Percentiles rank a stretch among this genome's conserved stretches.
These are phyloP conservation scores for Zelopaecilomyces penicillatus DNA, from an alignment of 2,329 filamentous ascomycete species.

Conservation along the genomic window DNA sequence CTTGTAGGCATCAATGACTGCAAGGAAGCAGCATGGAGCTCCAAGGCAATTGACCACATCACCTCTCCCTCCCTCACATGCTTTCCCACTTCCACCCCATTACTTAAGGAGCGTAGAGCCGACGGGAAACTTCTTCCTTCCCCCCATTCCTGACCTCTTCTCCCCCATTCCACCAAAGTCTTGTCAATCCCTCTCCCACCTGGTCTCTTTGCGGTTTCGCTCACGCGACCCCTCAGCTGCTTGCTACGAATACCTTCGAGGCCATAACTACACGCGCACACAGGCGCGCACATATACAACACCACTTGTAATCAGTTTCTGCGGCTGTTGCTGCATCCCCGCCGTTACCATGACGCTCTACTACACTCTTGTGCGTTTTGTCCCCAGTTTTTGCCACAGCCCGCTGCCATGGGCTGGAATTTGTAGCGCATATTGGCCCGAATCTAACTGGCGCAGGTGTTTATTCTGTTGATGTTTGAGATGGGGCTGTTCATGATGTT, in stretches of 20 bases:
- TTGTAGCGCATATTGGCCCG: background rate
- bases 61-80: background rate
- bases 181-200: too few relatives aligned
- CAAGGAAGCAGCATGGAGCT: background rate
- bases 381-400: background rate
- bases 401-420: background rate
- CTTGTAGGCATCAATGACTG: too few relatives aligned
- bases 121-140: too few relatives aligned
- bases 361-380: constrained; percentile 42
- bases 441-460: constrained; percentile 51
- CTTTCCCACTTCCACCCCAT: background rate
- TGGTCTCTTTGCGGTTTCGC: too few relatives aligned
- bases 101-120: background rate
- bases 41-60: constrained; percentile 2
- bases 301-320: background rate
- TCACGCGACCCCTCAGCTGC: too few relatives aligned
- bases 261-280: too few relatives aligned
- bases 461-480: constrained; percentile 73
- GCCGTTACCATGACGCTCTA: constrained; percentile 47
- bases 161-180: too few relatives aligned
- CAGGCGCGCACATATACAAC: too few relatives aligned
- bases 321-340: constrained; percentile 2
- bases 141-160: too few relatives aligned
- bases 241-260: too few relatives aligned
- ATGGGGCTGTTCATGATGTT: constrained; percentile 74